Conservation (phyloP, 495 filamentous ascomycete species). For the Choiromyces venosus region DNA sequence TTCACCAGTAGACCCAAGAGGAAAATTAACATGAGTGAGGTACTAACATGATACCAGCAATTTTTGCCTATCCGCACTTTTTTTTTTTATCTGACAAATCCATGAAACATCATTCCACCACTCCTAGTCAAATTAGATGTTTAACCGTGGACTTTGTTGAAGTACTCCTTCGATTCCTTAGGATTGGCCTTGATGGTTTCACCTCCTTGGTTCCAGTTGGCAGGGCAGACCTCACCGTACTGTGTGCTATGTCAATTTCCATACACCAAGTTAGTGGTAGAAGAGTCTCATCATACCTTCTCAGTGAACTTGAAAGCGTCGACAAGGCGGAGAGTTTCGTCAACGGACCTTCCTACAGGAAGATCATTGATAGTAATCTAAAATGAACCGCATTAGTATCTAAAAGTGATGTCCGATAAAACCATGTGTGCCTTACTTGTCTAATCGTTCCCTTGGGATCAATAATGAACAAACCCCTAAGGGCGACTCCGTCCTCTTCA, state of each 20-base stretch:
- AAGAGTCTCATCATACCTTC: constrained; percentile 39
- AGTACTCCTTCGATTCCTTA: constrained; percentile 49
- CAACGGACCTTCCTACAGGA: constrained; percentile 55
- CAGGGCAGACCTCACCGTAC: constrained; percentile 56
- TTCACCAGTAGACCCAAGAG: not conserved
- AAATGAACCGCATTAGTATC: constrained; percentile 4
- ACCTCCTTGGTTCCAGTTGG: constrained; percentile 53
- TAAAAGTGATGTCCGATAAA: not conserved
- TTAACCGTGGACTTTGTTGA: constrained; percentile 43
- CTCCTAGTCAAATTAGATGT: not conserved
- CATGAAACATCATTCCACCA: not conserved
- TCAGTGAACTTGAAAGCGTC: constrained; percentile 59
- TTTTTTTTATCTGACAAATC: not conserved
- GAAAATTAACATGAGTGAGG: not conserved
- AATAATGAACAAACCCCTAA: constrained; percentile 57
- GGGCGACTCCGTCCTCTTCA: constrained; percentile 54
- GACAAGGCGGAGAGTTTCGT: constrained; percentile 55
- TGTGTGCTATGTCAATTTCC: not conserved
- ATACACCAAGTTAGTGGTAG: not conserved
- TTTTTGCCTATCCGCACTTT: not conserved
- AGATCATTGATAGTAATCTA: constrained; percentile 57
- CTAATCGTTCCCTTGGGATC: constrained; percentile 53
- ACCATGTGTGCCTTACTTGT: constrained; percentile 42
- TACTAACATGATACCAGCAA: not conserved
- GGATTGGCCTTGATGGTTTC: constrained; percentile 53